These are phyloP conservation scores for Vachellia pachyceras DNA, from an alignment of 306 rosid genomes.

Conservation along the genomic window DNA sequence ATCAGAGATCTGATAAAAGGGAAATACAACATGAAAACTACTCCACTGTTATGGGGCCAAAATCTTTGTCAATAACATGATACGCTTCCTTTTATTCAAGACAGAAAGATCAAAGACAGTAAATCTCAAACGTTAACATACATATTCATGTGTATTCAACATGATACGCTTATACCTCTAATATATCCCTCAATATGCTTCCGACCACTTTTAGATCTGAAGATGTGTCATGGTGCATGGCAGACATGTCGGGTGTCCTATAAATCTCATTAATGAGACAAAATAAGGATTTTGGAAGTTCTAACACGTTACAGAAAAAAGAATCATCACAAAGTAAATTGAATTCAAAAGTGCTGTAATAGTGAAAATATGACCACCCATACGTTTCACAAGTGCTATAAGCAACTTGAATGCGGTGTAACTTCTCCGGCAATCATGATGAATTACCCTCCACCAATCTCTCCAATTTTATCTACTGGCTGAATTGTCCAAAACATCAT, in stretches of 20 bases:
- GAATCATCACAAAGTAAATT: conserved; percentile 11
- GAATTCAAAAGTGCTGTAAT: conserved; percentile 16
- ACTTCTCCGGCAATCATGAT: neutral
- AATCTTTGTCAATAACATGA: conserved; percentile 10
- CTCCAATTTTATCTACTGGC: neutral
- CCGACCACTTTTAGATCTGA: conserved; percentile 81
- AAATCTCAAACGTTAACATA: neutral
- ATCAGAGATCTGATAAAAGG: conserved; percentile 64
- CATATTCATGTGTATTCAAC: neutral
- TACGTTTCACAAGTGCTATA: no score
- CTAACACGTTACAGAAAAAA: neutral
- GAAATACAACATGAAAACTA: conserved; percentile 29
- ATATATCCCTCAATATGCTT: conserved; percentile 67
- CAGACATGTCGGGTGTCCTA: conserved; percentile 96
- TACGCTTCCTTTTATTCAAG: neutral
- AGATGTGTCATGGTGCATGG: conserved; percentile 87
- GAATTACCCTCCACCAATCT: neutral
- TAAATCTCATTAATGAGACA: conserved; percentile 26
- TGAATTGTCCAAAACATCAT: neutral
- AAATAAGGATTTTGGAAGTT: conserved; percentile 35
- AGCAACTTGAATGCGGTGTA: neutral
- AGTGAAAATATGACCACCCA: neutral
- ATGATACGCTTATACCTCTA: conserved; percentile 64
- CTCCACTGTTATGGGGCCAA: neutral
- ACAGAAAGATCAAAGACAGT: conserved; percentile 9